Base-by-base conservation (phyloP, 495 filamentous ascomycete species). In the Aspergillus diversus region DNA sequence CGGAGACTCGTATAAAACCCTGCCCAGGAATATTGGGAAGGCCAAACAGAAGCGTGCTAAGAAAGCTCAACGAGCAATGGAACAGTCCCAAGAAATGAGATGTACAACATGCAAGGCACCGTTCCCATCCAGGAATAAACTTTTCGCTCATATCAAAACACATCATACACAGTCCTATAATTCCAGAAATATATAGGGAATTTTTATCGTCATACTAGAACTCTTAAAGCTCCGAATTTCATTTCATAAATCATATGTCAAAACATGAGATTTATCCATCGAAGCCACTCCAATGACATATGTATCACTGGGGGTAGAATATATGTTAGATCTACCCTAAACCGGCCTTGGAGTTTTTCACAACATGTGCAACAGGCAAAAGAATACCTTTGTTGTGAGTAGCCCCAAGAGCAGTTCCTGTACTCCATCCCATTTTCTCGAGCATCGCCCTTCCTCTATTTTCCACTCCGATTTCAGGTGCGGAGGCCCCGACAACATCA, bases 401-500 rank as follows among this genome's bases (percentile, higher is more conserved):
- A 5, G 89, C 84, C 47, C 95, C 95, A n/a, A 99, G 81, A 7
- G 88, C 89, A 74, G 88, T 98, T 5, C 95, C 95, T 50, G 84
- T 88, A 62, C 83, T 90, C 92, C 96, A 99, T 16, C 95, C 95
- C 95, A 98, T 98, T 77, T 94, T 98, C 75, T 97, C 93, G 57
- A 99, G 72, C 90, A 99, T 92, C 4, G 86, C 87, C 48, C 92
- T 83, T 21, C 95, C 95, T 66, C 83, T 89, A 63, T 97, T 99
- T 52, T 90, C 92, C 4, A 76, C 80, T 1, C 92, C 91, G 32
- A 99, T 80, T 73, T 96, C 94, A 3, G 91, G 89, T 0, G 93
- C 95, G 35, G 85, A 83, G 11, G 83, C 91, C 47, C 94, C 95
- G 17, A 97, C 93, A 48, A 96, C 77, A 60, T 97, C 92, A n/a